Evolutionary conservation across 1,139 yeast genomes (phyloP), one percentile per base, ranked within the genome.

Genomic region (Lizanozyma gosingica): DNA sequence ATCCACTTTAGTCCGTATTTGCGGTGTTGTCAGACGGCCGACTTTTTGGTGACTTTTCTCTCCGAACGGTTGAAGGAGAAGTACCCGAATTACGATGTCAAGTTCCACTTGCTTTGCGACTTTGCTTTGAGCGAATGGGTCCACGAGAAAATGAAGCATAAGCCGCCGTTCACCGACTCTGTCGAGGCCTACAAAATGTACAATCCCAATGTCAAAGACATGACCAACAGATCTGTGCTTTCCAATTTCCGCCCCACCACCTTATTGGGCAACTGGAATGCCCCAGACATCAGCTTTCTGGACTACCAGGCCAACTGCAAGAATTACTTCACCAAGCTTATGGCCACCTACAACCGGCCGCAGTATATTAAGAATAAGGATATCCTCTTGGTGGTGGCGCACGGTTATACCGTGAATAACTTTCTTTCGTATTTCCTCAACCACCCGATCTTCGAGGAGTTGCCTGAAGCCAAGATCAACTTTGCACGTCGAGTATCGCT

Each of bases 101-200:
- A 69, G 46, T 67, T 62, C 50, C 75, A 65, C 45, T 53, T 70
- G 29, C 50, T 69, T 39, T 71, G 74, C 2, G 76, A 70, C 50
- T 69, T 70, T 56, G 75, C 75, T 14, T 53, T 69, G 33, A 62
- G 70, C 39, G 76, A 70, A 48, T 70, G 76, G 76, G 59, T 70
- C 44, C 75, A 70, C 45, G 74, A 68, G 42, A 59, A 63, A 38
- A 69, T 69, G 75, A 55, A 54, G 40, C 59, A 65, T 40, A 65
- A 67, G 45, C 74, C 75, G 4, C 74, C 73, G 3, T 67, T 65
- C 44, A 47, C 54, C 18, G 75, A 69, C 51, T 65, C 73, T 33
- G 66, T 65, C 43, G 74, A 68, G 47, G 75, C 74, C 4, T 70
- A 70, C 50, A 64, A 67, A 45, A 67, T 70, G 73, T 70, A 68